Evolutionary conservation across 108 stramenopile species (phyloP).

Genomic region (Fistulifera solaris): DNA sequence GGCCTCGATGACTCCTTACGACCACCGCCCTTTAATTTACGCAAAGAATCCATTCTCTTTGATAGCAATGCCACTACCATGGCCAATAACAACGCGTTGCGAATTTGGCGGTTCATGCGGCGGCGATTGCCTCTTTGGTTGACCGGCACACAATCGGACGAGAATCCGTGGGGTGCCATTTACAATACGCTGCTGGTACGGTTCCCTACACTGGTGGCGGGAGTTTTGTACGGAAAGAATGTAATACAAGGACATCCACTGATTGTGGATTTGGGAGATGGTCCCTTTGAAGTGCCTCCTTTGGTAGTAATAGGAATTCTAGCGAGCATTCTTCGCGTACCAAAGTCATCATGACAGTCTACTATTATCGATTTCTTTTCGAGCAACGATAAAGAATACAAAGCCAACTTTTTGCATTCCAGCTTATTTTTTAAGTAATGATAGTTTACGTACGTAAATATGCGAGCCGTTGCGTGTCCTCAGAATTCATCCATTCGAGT

Average conservation of each 20-base stretch:
- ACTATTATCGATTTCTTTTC: too few species aligned
- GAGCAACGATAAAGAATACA: too few species aligned
- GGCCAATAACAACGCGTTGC: conserved; percentile 28
- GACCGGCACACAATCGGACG: conserved; percentile 46
- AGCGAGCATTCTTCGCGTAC: conserved; percentile 22
- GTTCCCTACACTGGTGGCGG: conserved; percentile 34
- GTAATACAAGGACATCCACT: conserved; percentile 38
- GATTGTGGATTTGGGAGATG: conserved; percentile 48
- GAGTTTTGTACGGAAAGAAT: conserved; percentile 37
- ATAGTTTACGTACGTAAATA: too few species aligned
- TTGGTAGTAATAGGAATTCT: conserved; percentile 33
- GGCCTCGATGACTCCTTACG: too few species aligned
- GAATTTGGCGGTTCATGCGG: conserved; percentile 35
- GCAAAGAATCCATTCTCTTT: conserved; percentile 51
- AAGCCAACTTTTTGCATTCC: too few species aligned
- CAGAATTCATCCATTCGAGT: too few species aligned
- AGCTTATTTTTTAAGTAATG: too few species aligned
- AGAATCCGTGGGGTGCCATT: conserved; percentile 44
- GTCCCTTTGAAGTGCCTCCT: conserved; percentile 43
- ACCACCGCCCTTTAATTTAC: conserved; percentile 50
- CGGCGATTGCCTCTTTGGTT: conserved; percentile 28
- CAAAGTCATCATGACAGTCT: too few species aligned
- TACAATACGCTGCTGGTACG: conserved; percentile 58
- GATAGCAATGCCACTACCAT: conserved; percentile 46
- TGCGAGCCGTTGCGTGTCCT: too few species aligned